phyloP scores from a whole-genome alignment of 2,329 filamentous ascomycete genomes.

The Penicillium aurantiogriseum region DNA sequence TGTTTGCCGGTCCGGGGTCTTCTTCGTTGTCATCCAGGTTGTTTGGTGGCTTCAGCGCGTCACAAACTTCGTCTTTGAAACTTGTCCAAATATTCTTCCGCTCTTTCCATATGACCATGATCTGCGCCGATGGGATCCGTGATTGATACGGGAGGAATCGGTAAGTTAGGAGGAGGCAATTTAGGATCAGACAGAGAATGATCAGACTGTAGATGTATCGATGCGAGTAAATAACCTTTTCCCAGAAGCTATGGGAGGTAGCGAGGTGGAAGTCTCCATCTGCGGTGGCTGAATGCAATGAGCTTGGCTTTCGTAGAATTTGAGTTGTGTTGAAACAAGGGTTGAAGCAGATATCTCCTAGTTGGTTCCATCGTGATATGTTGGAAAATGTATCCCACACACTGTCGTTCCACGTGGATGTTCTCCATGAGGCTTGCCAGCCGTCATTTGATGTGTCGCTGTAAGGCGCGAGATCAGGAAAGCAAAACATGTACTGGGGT shows the following conservation, averaged over 20 bases:
- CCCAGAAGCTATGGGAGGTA: conserved; percentile 16
- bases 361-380: conserved; percentile 14
- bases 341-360: conserved; percentile 33
- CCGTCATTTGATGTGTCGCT: conserved; percentile 25
- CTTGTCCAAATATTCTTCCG: conserved; percentile 20
- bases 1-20: no score
- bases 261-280: conserved; percentile 4
- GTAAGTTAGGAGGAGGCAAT: conserved; percentile 24
- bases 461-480: conserved; percentile 26
- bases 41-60: background rate
- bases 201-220: conserved; percentile 33
- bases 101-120: conserved; percentile 26
- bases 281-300: conserved; percentile 19
- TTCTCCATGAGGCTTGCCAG: conserved; percentile 27
- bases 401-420: conserved; percentile 31
- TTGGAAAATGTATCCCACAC: conserved; percentile 32
- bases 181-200: conserved; percentile 25
- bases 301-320: conserved; percentile 23
- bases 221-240: conserved; percentile 21
- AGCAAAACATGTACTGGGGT: conserved; percentile 35
- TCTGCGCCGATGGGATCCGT: conserved; percentile 26
- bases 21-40: background rate
- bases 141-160: conserved; percentile 26
- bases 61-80: conserved; percentile 18
- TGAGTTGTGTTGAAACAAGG: conserved; percentile 34